phyloP scores from a whole-genome alignment of 345 rosid species.

The Sonneratia alba region DNA sequence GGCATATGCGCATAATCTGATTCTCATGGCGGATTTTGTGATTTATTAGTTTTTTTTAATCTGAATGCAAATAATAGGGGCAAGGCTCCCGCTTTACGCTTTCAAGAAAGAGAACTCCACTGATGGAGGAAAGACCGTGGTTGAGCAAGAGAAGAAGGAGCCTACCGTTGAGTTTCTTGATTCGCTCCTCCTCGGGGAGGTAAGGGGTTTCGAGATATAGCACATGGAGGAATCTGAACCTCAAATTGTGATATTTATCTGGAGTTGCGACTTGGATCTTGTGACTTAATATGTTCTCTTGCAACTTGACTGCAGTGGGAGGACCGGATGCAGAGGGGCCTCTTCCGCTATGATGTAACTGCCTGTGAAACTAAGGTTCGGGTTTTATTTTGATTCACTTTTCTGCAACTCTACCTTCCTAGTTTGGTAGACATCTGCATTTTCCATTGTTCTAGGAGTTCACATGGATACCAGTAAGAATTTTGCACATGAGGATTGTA shows the following conservation, averaged over 20 bases:
- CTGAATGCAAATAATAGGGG: slow-evolving; percentile 26
- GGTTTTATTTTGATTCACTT: background rate
- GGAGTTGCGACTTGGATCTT: background rate
- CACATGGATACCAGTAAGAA: background rate
- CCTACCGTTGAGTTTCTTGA: slow-evolving; percentile 63
- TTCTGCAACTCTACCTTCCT: background rate
- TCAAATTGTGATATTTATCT: background rate
- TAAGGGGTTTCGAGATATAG: slow-evolving; percentile 16
- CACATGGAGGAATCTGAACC: background rate
- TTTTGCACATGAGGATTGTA: background rate
- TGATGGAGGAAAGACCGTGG: slow-evolving; percentile 15
- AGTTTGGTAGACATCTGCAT: background rate
- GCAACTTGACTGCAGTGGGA: slow-evolving; percentile 62
- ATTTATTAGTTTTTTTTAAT: slow-evolving; percentile 2
- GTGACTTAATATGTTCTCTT: slow-evolving; percentile 7
- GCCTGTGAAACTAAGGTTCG: slow-evolving; percentile 89
- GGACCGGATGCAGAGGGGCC: slow-evolving; percentile 78
- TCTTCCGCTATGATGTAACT: slow-evolving; percentile 92
- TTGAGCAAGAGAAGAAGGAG: slow-evolving; percentile 22
- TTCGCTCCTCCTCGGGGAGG: slow-evolving; percentile 75
- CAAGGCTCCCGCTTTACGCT: slow-evolving; percentile 65
- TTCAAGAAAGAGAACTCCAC: slow-evolving; percentile 40
- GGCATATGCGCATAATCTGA: background rate
- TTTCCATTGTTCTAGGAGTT: background rate
- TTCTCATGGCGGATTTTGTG: background rate